phyloP scores from a whole-genome alignment of 2,329 filamentous ascomycete genomes.

The Pseudogymnoascus sp. region DNA sequence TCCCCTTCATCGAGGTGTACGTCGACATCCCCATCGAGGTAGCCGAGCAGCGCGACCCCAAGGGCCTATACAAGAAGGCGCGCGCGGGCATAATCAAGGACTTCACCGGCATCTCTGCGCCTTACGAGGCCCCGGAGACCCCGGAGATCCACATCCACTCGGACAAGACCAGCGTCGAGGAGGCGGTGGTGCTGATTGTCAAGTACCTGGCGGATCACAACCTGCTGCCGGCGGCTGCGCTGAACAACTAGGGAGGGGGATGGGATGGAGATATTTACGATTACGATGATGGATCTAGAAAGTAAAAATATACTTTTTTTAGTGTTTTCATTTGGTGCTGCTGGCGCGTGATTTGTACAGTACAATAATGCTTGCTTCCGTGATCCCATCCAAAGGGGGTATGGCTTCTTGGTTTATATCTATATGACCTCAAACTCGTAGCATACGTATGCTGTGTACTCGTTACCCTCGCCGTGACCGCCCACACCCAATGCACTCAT shows the following conservation, averaged over 20 bases:
- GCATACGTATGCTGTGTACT: slow-evolving; percentile 95
- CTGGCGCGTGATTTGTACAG: neutral
- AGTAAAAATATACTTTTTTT: slow-evolving; percentile 1
- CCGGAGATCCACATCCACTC: slow-evolving; percentile 85
- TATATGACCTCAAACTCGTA: slow-evolving; percentile 78
- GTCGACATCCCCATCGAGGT: slow-evolving; percentile 87
- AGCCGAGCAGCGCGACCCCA: slow-evolving; percentile 90
- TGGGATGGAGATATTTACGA: neutral
- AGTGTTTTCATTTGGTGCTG: neutral
- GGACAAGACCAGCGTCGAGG: slow-evolving; percentile 74
- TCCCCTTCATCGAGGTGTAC: slow-evolving; percentile 90
- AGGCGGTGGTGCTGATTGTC: slow-evolving; percentile 79
- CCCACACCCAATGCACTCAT: slow-evolving; percentile 68
- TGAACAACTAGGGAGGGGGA: slow-evolving; percentile 8
- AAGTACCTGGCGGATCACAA: slow-evolving; percentile 67
- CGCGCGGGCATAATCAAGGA: slow-evolving; percentile 90
- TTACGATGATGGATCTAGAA: slow-evolving; percentile 5
- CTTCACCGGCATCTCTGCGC: slow-evolving; percentile 91
- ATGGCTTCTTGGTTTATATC: slow-evolving; percentile 9
- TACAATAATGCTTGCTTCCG: slow-evolving; percentile 3
- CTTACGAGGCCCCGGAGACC: slow-evolving; percentile 81
- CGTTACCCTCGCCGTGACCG: slow-evolving; percentile 57
- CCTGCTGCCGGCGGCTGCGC: slow-evolving; percentile 36
- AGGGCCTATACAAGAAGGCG: slow-evolving; percentile 97
- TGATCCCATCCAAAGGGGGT: slow-evolving; percentile 3